Evolutionary conservation across 23 red algal species (phyloP).

Genomic region (Gracilaria vermiculophylla): DNA sequence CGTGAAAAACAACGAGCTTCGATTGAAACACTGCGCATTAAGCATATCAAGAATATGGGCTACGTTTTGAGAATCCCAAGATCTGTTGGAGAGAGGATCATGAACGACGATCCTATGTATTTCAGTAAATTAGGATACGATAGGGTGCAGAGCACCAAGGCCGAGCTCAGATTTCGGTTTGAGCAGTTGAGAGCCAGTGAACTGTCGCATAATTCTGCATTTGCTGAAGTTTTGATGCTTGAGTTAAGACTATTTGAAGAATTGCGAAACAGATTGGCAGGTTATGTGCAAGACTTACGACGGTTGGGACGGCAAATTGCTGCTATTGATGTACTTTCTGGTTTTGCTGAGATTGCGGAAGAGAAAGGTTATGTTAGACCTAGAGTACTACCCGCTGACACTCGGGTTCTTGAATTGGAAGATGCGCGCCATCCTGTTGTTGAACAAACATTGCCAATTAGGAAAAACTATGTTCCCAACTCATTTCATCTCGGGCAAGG

Average conservation of each 20-base stretch:
- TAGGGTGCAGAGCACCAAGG: conserved; percentile 59
- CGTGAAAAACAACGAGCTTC: conserved; percentile 56
- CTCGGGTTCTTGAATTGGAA: conserved; percentile 36
- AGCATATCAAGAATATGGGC: conserved; percentile 72
- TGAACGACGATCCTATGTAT: conserved; percentile 43
- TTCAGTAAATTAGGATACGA: conserved; percentile 56
- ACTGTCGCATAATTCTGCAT: conserved; percentile 20
- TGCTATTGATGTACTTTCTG: conserved; percentile 83
- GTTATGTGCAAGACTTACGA: conserved; percentile 42
- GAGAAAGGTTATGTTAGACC: conserved; percentile 68
- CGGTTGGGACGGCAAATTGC: conserved; percentile 52
- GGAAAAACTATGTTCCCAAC: conserved; percentile 83
- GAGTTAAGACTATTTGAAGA: conserved; percentile 60
- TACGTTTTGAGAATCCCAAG: conserved; percentile 63
- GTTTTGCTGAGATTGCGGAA: conserved; percentile 80
- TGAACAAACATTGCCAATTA: conserved; percentile 75
- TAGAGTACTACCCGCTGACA: conserved; percentile 29
- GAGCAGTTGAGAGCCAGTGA: conserved; percentile 49
- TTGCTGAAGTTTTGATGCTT: conserved; percentile 43
- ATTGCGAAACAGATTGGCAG: conserved; percentile 44
- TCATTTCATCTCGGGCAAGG: conserved; percentile 56
- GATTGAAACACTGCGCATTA: conserved; percentile 55
- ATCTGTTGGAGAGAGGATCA: conserved; percentile 48
- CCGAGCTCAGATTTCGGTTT: conserved; percentile 70
- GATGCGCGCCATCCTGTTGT: conserved; percentile 89